Evolutionary conservation across 2,329 filamentous ascomycete genomes (phyloP).

Genomic region (Ophiostoma quercus): DNA sequence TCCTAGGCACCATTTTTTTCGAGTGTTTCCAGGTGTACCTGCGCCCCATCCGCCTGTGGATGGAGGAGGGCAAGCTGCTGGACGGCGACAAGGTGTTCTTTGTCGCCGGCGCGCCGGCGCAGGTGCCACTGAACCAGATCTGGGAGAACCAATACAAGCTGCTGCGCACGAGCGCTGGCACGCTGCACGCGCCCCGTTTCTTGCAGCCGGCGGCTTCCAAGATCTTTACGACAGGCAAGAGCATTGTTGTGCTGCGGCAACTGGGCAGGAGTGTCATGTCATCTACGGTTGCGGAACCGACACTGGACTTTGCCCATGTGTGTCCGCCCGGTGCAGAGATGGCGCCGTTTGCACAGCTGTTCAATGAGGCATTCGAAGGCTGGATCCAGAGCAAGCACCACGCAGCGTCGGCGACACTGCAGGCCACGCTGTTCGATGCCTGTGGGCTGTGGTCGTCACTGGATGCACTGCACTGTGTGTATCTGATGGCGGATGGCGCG

Average conservation of each 20-base stretch:
- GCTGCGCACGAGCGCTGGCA: constrained; percentile 53
- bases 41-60: constrained; percentile 74
- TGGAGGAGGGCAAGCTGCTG: constrained; percentile 68
- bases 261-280: constrained; percentile 48
- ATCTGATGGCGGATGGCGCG: constrained; percentile 70
- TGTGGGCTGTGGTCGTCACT: constrained; percentile 64
- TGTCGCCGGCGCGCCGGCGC: constrained; percentile 54
- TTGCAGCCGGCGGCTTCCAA: constrained; percentile 62
- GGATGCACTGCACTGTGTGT: constrained; percentile 64
- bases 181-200: constrained; percentile 65
- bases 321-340: constrained; percentile 46
- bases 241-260: constrained; percentile 73
- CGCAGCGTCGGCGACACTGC: constrained; percentile 61
- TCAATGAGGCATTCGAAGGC: constrained; percentile 63
- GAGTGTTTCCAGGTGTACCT: constrained; percentile 79
- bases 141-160: constrained; percentile 75
- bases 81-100: constrained; percentile 69
- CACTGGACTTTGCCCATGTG: constrained; percentile 53
- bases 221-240: constrained; percentile 86
- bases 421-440: constrained; percentile 59
- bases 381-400: constrained; percentile 74
- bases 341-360: constrained; percentile 68
- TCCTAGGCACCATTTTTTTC: constrained; percentile 66
- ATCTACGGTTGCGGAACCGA: constrained; percentile 38
- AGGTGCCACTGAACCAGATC: constrained; percentile 57